These are phyloP conservation scores for Usnea hakonensis DNA, from an alignment of 495 filamentous ascomycete genomes.

Conservation along the genomic window DNA sequence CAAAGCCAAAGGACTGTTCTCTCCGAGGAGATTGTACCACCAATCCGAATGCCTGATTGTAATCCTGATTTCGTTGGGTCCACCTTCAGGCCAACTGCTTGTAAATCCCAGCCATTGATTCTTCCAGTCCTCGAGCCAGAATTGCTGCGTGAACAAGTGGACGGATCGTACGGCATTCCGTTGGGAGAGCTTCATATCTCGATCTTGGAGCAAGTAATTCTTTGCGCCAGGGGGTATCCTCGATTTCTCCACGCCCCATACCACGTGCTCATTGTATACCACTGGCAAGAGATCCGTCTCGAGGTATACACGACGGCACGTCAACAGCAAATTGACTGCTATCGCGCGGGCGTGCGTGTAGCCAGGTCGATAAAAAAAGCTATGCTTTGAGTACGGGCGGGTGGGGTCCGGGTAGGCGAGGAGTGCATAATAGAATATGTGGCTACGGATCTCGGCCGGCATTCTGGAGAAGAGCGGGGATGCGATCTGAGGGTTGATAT, in stretches of 20 bases:
- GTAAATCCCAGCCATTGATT: conserved; percentile 13
- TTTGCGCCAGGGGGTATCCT: not conserved
- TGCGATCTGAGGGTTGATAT: conserved; percentile 17
- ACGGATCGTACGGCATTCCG: conserved; percentile 10
- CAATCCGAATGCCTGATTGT: conserved; percentile 32
- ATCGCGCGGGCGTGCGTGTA: conserved; percentile 21
- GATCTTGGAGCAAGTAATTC: conserved; percentile 5
- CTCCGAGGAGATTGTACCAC: conserved; percentile 28
- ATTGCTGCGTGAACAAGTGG: conserved; percentile 27
- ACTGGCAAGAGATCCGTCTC: conserved; percentile 27
- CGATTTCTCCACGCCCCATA: conserved; percentile 17
- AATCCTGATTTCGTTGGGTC: conserved; percentile 15
- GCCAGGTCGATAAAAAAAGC: conserved; percentile 28
- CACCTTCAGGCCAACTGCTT: not conserved
- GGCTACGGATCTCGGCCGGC: conserved; percentile 27
- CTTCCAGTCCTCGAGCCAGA: conserved; percentile 24
- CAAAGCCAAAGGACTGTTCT: conserved; percentile 21
- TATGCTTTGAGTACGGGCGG: conserved; percentile 17
- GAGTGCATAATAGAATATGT: conserved; percentile 28
- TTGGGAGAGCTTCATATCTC: conserved; percentile 6
- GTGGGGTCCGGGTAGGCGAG: conserved; percentile 22
- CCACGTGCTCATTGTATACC: conserved; percentile 25
- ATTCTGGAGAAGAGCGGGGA: conserved; percentile 29
- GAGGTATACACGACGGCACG: conserved; percentile 28
- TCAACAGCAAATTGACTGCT: conserved; percentile 23